Conservation (phyloP, 441 rosid species). For the Mallotus japonicus region DNA sequence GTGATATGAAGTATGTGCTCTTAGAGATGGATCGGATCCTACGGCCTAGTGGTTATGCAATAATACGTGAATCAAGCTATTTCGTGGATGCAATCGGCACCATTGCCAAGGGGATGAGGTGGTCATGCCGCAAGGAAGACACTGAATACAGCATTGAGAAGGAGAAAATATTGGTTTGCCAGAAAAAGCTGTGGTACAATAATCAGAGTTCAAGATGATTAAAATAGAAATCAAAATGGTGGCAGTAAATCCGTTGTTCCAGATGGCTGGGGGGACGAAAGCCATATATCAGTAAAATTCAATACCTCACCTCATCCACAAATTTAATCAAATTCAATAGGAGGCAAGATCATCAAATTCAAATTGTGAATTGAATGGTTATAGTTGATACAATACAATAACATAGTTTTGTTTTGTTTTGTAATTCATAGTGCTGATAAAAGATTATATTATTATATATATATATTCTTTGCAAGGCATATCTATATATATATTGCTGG, state of each 20-base stretch:
- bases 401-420: constrained; percentile 14
- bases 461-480: constrained; percentile 28
- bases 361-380: constrained; percentile 13
- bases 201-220: constrained; percentile 42
- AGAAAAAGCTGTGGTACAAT: constrained; percentile 86
- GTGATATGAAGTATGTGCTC: constrained; percentile 81
- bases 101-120: constrained; percentile 74
- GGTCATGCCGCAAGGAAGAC: constrained; percentile 79
- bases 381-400: constrained; percentile 23
- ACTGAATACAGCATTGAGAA: constrained; percentile 58
- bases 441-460: neutral
- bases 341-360: constrained; percentile 12
- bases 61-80: constrained; percentile 81
- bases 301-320: constrained; percentile 11
- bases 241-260: neutral
- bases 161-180: constrained; percentile 83
- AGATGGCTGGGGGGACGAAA: constrained; percentile 2
- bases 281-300: constrained; percentile 12
- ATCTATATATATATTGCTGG: neutral
- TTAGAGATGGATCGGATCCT: constrained; percentile 92
- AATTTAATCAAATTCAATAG: constrained; percentile 18
- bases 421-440: constrained; percentile 17
- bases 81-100: constrained; percentile 57
- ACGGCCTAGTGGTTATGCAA: constrained; percentile 72
- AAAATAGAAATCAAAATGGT: constrained; percentile 3